A percentile compares a stretch with the other conserved stretches of the same genome.
These are phyloP conservation scores for Umbelopsis vinacea DNA, from an alignment of 192 early-diverging fungal species.

Conservation along the genomic window DNA sequence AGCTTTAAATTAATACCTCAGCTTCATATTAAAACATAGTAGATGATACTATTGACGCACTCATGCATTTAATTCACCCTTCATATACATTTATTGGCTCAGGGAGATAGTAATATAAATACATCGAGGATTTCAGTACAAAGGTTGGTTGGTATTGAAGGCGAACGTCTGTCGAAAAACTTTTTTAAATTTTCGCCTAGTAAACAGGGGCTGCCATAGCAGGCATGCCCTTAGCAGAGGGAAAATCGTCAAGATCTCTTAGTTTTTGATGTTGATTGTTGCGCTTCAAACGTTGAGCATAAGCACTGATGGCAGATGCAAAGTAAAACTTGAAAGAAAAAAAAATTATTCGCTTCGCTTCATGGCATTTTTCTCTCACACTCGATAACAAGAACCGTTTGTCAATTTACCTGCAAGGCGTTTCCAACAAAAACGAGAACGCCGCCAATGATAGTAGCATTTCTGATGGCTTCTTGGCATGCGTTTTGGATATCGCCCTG, in stretches of 20 bases:
- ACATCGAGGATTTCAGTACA: background rate
- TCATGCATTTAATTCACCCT: background rate
- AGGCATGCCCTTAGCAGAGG: constrained; percentile 26
- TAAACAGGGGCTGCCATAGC: constrained; percentile 16
- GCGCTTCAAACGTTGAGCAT: constrained; percentile 35
- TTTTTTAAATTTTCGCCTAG: background rate
- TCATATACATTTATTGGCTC: constrained; percentile 1
- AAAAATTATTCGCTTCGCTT: too few relatives aligned
- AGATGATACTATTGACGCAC: too few relatives aligned
- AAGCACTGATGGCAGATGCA: constrained; percentile 37
- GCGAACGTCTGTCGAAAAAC: background rate
- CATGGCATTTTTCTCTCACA: too few relatives aligned
- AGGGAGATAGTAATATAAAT: background rate
- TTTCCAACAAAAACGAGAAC: constrained; percentile 27
- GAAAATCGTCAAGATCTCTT: constrained; percentile 39
- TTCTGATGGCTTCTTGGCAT: constrained; percentile 12
- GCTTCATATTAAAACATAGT: too few relatives aligned
- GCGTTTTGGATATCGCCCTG: background rate
- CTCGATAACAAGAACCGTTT: too few relatives aligned
- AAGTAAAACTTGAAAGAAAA: constrained; percentile 31
- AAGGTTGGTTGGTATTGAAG: background rate
- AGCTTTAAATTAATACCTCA: too few relatives aligned
- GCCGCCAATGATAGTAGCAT: constrained; percentile 14
- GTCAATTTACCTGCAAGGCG: constrained; percentile 28
- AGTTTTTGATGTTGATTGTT: constrained; percentile 37